These are phyloP conservation scores for Tanozyma kutaoensis DNA, from an alignment of 805 yeast species.

Conservation along the genomic window DNA sequence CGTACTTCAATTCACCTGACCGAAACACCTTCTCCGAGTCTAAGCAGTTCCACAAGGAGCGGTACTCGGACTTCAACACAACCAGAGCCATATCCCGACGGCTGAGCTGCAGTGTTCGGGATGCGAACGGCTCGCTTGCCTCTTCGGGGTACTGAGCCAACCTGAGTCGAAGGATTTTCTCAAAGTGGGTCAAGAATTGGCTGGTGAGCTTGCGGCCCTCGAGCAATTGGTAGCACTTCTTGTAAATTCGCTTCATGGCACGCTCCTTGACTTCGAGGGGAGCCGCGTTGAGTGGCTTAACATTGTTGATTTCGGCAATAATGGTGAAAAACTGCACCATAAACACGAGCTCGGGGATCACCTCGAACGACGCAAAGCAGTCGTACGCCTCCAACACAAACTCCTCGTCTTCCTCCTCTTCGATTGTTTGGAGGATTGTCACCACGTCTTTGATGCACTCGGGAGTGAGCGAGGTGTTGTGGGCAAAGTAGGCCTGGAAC, in stretches of 20 bases:
- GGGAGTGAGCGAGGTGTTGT: conserved; percentile 6
- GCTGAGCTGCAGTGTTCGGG: conserved; percentile 2
- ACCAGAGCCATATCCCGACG: conserved; percentile 35
- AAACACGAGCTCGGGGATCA: conserved; percentile 44
- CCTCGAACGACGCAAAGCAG: conserved; percentile 41
- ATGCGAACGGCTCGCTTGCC: conserved; percentile 12
- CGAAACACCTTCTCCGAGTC: conserved; percentile 13
- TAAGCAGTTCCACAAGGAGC: conserved; percentile 31
- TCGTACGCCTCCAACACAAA: conserved; percentile 46
- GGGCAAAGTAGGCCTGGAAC: conserved; percentile 24
- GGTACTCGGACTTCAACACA: conserved; percentile 43
- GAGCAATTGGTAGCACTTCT: conserved; percentile 49
- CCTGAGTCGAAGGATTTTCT: conserved; percentile 18
- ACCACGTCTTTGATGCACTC: conserved; percentile 23
- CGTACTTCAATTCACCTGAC: conserved; percentile 14
- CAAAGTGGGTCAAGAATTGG: conserved; percentile 14
- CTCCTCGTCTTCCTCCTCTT: conserved; percentile 28
- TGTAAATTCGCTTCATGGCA: conserved; percentile 34
- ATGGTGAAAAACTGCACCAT: conserved; percentile 38
- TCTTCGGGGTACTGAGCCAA: conserved; percentile 35
- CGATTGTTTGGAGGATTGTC: conserved; percentile 13
- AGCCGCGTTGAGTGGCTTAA: conserved; percentile 11
- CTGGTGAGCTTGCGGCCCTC: conserved; percentile 38
- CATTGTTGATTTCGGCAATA: conserved; percentile 11
- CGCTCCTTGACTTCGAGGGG: conserved; percentile 8